Evolutionary conservation across 2,329 filamentous ascomycete genomes (phyloP).

Genomic region (Fusarium sp.): DNA sequence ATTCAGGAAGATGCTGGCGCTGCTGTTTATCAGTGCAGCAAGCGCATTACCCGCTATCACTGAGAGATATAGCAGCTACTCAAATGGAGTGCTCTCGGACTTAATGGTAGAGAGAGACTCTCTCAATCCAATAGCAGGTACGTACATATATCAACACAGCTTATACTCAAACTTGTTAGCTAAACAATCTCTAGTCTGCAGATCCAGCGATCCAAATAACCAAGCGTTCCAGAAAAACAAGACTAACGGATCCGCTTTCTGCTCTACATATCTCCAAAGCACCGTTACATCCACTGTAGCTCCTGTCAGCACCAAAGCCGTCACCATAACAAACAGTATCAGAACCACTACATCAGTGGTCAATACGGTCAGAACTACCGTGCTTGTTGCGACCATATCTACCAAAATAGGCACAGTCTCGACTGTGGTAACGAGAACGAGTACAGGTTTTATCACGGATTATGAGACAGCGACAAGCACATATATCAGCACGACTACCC

Average conservation of each 20-base stretch:
- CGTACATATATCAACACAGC: neutral
- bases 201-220: neutral
- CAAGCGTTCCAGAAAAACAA: neutral
- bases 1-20: neutral
- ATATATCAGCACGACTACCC: neutral
- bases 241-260: neutral
- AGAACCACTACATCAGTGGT: neutral
- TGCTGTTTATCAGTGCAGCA: neutral
- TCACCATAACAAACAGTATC: neutral
- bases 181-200: neutral
- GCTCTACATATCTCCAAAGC: neutral
- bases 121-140: neutral
- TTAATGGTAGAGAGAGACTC: neutral
- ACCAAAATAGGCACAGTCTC: neutral
- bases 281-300: neutral
- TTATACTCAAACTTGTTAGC: too few relatives aligned
- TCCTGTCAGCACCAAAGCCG: neutral
- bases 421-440: neutral
- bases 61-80: neutral
- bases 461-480: neutral
- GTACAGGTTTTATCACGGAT: neutral
- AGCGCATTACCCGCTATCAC: neutral
- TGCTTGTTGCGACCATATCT: neutral
- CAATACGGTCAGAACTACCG: neutral
- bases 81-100: neutral